Base-by-base conservation (phyloP, 2,329 filamentous ascomycete species). In the Colletotrichum liaoningense region DNA sequence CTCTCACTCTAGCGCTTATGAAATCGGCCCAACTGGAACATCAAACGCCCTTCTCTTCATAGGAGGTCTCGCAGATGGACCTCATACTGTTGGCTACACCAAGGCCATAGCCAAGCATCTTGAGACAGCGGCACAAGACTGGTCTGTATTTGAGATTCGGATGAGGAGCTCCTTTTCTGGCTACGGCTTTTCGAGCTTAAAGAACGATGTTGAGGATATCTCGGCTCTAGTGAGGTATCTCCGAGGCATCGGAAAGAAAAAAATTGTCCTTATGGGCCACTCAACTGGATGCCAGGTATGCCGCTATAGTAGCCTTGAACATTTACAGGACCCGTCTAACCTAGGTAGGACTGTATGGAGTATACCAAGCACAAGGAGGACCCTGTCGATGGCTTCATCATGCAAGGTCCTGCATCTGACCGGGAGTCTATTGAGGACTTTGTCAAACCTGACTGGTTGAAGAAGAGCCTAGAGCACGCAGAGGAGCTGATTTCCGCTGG, bases 371-470 rank as follows among this genome's bases (percentile, higher is more conserved):
- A 80, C 62, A 84, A 84, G 75, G 77, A 85, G 46, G 78, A 78
- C 6, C 88, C 90, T 0, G 84, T 97, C 1, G 90, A 97, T 73
- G 95, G 93, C 46, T 92, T 91, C 62, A 93, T 98, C 57, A 84
- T 98, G 67, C 95, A 97, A 81, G 94, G 93, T 0, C 92, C 94
- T 0, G 92, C 95, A 4, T 94, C 91, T 1, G 95, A 98, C 80
- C 88, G 94, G 35, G 93, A 97, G 80, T 89, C 88, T 0, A 78
- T 93, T 12, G 82, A 82, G 3, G 79, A 83, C 4, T 79, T 88
- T 7, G 83, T 90, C 63, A 80, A 81, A 1, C 78, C 84, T 5
- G 82, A 86, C 6, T 77, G 80, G 35, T 82, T 89, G 73, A 83
- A 87, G 19, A 81, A 80, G 63, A 85, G 82, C 67, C 77, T 92